Base-by-base conservation (phyloP, 306 rosid species). In the Mimosa pudica region DNA sequence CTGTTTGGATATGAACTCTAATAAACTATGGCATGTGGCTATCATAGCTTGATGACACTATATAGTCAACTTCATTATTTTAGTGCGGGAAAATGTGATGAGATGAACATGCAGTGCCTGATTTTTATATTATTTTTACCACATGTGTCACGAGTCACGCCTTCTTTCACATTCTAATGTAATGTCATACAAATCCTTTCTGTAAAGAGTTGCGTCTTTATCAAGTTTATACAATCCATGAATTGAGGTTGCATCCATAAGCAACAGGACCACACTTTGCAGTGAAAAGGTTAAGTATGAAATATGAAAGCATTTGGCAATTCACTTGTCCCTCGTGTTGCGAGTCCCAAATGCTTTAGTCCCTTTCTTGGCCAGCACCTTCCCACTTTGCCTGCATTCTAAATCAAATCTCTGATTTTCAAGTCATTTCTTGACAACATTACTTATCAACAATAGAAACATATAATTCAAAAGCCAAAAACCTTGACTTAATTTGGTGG, bases 171-270 rank as follows among this genome's bases (percentile, higher is more conserved):
- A 61, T 61, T 61, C 67, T 4, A 30, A 30, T 61, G 16, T 1
- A 4, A 38, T 30, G 74, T 63, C 81, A 71, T 38, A 20, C 76
- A 79, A 82, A 68, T 83, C 76, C 89, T 63, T 57, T 58, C 54
- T 83, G 83, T 67, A 64, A 10, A 63, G 8, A 52, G 85, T 47
- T 55, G 17, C 61, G 89, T 86, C 77, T 70, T 77, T 77, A 60
- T 86, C 89, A 52, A 18, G 76, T 38, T 67, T 67, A 79, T 62
- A 17, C 60, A 79, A 11, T 62, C 44, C 46, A 64, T 10, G 70
- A 38, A 38, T 38, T 38, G 42, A 6, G 8, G 18, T 2, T 63
- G 44, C 6, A 6, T 2, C 6, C 5, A 64, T 5, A 64, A 64
- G 46, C 6, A 64, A 44, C 35, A 42, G 73, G 73, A 68, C 73